Conservation (phyloP, 2,329 filamentous ascomycete genomes). For the Sarocladiaceae sp. region DNA sequence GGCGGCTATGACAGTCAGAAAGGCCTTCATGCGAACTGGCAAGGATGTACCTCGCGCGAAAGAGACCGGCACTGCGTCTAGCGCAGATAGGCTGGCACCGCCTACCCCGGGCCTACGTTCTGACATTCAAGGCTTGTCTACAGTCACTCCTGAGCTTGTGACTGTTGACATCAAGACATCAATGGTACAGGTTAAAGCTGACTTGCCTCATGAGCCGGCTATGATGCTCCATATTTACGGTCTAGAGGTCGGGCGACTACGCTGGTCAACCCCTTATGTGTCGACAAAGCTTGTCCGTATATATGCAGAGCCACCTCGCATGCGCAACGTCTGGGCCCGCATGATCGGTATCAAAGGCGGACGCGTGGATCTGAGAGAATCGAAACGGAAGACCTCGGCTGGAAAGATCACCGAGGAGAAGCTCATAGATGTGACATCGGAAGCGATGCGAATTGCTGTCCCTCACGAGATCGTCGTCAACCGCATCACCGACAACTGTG, state of each 20-base stretch:
- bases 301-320: conserved; percentile 79
- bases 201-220: conserved; percentile 81
- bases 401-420: conserved; percentile 63
- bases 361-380: conserved; percentile 73
- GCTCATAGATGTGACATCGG: conserved; percentile 75
- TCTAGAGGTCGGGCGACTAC: conserved; percentile 74
- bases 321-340: conserved; percentile 79
- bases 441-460: conserved; percentile 80
- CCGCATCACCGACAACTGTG: conserved; percentile 86
- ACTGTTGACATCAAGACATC: conserved; percentile 76
- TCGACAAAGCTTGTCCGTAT: conserved; percentile 72
- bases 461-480: conserved; percentile 89
- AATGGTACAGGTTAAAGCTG: conserved; percentile 80
- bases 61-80: conserved; percentile 23
- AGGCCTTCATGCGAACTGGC: conserved; percentile 56
- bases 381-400: conserved; percentile 57
- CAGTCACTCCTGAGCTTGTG: conserved; percentile 55
- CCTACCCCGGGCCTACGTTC: conserved; percentile 21
- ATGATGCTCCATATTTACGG: conserved; percentile 86
- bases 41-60: conserved; percentile 30
- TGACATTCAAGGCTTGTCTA: conserved; percentile 26
- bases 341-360: conserved; percentile 77
- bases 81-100: conserved; percentile 30
- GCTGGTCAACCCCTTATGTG: conserved; percentile 81
- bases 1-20: conserved; percentile 67